Evolutionary conservation across 352 stramenopile genomes (phyloP), one percentile per base, ranked within the genome.

Genomic region (Phytopythium sindhum): DNA sequence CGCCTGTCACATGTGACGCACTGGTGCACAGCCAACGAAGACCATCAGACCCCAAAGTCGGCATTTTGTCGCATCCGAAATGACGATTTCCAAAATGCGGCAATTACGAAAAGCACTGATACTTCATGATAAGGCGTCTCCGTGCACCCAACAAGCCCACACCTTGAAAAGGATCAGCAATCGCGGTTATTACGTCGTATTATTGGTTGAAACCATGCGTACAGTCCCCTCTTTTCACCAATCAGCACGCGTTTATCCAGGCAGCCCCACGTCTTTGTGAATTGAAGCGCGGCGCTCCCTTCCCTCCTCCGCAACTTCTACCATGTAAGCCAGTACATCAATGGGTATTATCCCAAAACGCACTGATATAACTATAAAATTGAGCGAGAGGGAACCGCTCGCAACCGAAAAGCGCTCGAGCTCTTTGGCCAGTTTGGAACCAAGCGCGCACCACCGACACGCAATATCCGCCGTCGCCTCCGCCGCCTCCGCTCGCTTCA

Each of bases 131-230:
- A 1, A 14, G 35, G 35, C 39, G 15, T 50, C 4, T 50, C 21
- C 8, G 21, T 26, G 23, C 48, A 39, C 48, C 28, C 48, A 55
- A 55, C 19, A 55, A 33, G 14, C 33, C 31, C 31, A 9, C 31
- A 37, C 9, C 31, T 37, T 9, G 9, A 37, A n/a, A n/a, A 23
- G 10, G 47, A 54, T 54, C 47, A 54, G 47, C 47, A 54, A 54
- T 33, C 48, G 48, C 26, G 15, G 2, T n/a, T 7, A 3, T 26
- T 26, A 7, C 15, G 21, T 23, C 19, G 5, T 26, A 7, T 45
- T 8, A 58, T 58, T 58, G 52, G 52, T 10, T 6, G 11, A 58
- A 58, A 58, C 31, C 29, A 45, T 45, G 52, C 52, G 19, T 31
- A 8, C 8, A 5, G 4, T 14, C 31, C 10, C 1, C 10, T 45